A percentile compares a stretch with the other conserved stretches of the same genome.
Evolutionary conservation across 495 filamentous ascomycete species (phyloP).

Genomic region (Tuber calosporum): DNA sequence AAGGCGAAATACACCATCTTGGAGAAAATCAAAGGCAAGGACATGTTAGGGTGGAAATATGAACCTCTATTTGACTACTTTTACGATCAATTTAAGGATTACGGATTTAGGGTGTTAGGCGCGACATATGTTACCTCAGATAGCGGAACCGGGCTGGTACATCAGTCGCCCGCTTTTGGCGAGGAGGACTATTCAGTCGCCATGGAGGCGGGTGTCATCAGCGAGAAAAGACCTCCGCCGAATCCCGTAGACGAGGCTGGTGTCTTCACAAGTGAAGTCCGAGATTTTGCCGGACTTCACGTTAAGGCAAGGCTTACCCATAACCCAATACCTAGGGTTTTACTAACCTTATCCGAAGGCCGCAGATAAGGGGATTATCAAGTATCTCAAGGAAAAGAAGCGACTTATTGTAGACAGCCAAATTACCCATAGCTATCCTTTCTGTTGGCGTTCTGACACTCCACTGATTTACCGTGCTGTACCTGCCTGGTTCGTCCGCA

Average conservation of each 20-base stretch:
- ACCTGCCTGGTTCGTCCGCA: conserved; percentile 91
- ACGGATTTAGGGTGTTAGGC: conserved; percentile 76
- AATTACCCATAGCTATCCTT: conserved; percentile 88
- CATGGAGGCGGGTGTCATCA: conserved; percentile 68
- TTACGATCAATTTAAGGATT: conserved; percentile 83
- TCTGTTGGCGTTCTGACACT: conserved; percentile 92
- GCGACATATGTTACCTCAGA: conserved; percentile 86
- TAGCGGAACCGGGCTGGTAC: conserved; percentile 90
- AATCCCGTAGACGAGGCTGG: conserved; percentile 84
- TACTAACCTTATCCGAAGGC: conserved; percentile 43
- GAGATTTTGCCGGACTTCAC: conserved; percentile 79
- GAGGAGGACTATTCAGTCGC: conserved; percentile 93
- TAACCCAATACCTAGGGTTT: not conserved
- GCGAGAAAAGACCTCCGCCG: conserved; percentile 66
- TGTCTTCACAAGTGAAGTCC: conserved; percentile 69
- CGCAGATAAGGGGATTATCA: conserved; percentile 92
- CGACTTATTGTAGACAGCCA: conserved; percentile 82
- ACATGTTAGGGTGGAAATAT: conserved; percentile 90
- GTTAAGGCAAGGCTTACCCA: conserved; percentile 55
- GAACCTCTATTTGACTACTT: conserved; percentile 90
- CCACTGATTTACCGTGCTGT: conserved; percentile 92
- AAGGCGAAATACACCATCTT: conserved; percentile 92
- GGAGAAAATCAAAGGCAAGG: conserved; percentile 70
- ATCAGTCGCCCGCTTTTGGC: conserved; percentile 91
- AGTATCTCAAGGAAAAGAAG: conserved; percentile 71